Conservation (phyloP, 768 basidiomycete genomes). For the Pleurotus cornucopiae region DNA sequence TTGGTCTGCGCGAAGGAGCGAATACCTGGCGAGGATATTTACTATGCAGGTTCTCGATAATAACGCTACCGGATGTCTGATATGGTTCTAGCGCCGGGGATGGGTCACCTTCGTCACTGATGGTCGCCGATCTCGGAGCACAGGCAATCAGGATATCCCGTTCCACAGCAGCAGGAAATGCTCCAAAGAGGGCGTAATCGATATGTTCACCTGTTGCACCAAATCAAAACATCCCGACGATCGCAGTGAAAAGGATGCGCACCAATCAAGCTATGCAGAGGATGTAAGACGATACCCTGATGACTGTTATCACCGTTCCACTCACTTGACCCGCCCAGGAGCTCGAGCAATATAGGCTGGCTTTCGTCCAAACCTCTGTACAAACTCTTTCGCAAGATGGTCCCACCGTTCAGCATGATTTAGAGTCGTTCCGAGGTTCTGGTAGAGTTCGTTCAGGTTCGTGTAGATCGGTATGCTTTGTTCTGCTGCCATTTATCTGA, state of each 20-base stretch:
- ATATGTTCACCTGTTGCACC: conserved; percentile 65
- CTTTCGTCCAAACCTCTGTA: conserved; percentile 56
- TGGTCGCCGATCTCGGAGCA: conserved; percentile 35
- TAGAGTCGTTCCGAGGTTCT: conserved; percentile 46
- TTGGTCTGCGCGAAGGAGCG: conserved; percentile 37
- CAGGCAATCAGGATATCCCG: conserved; percentile 80
- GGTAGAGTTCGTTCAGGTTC: conserved; percentile 52
- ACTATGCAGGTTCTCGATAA: conserved; percentile 56
- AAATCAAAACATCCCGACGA: no score
- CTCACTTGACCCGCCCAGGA: conserved; percentile 79
- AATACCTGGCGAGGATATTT: conserved; percentile 62
- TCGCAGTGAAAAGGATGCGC: background rate
- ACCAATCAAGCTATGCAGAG: conserved; percentile 39
- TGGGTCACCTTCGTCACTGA: conserved; percentile 1
- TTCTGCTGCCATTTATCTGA: conserved; percentile 43
- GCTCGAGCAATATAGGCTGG: conserved; percentile 73
- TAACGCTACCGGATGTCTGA: conserved; percentile 46
- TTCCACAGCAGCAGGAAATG: conserved; percentile 81
- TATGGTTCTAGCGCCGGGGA: conserved; percentile 19
- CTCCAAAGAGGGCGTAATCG: conserved; percentile 81
- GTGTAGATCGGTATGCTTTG: conserved; percentile 60
- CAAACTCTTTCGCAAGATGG: conserved; percentile 56
- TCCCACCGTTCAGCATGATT: conserved; percentile 61
- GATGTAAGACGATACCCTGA: background rate
- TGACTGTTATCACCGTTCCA: conserved; percentile 6